phyloP scores from a whole-genome alignment of 2,329 filamentous ascomycete genomes.

The Scleromitrula shiraiana region DNA sequence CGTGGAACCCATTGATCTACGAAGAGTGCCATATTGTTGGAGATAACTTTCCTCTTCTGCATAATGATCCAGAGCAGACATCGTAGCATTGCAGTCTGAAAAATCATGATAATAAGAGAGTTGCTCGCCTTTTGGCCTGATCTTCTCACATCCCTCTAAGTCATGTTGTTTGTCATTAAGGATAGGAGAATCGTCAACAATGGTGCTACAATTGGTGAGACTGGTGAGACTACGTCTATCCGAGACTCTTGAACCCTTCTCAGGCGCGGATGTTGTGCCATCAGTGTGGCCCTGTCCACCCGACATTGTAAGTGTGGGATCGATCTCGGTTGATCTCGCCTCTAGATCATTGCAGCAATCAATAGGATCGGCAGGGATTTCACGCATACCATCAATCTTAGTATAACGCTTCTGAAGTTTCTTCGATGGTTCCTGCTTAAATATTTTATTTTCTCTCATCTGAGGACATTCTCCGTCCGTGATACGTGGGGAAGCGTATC shows the following conservation, averaged over 20 bases:
- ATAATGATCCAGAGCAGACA: slow-evolving; percentile 20
- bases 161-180: not conserved
- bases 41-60: slow-evolving; percentile 16
- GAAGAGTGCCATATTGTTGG: not conserved
- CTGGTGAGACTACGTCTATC: not conserved
- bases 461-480: slow-evolving; percentile 1
- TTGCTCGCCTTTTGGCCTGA: slow-evolving; percentile 5
- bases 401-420: slow-evolving; percentile 3
- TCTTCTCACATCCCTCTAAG: not conserved
- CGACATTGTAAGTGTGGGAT: no score
- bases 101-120: slow-evolving; percentile 25
- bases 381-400: not conserved
- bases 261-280: not conserved
- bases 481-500: slow-evolving; percentile 13
- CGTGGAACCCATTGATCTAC: not conserved
- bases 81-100: slow-evolving; percentile 19
- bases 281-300: no score
- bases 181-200: not conserved
- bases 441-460: not conserved
- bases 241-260: not conserved
- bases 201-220: not conserved
- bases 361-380: not conserved
- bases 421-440: not conserved
- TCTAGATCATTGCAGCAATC: no score
- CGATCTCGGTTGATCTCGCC: no score